These are phyloP conservation scores for Diospyros lotus DNA, from an alignment of 148 eudicot genomes.

Conservation along the genomic window DNA sequence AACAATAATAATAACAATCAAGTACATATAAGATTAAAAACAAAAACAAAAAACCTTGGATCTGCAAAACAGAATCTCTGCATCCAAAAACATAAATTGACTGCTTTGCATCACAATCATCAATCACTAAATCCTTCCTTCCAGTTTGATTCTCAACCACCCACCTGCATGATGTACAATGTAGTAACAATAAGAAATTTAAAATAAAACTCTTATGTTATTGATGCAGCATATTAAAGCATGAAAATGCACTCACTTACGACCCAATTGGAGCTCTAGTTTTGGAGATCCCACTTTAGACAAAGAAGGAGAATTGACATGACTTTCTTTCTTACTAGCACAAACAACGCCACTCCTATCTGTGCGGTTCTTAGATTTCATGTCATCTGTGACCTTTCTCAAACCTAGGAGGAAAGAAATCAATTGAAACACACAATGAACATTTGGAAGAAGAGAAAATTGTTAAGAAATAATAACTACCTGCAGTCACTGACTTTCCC, in stretches of 20 bases:
- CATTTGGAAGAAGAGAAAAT: background rate
- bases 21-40: background rate
- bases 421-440: conserved; percentile 8
- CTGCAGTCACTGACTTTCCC: conserved; percentile 52
- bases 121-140: conserved; percentile 63
- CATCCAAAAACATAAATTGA: conserved; percentile 87
- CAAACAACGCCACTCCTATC: conserved; percentile 75
- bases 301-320: conserved; percentile 40
- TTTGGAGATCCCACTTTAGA: conserved; percentile 83
- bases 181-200: background rate
- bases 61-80: conserved; percentile 81
- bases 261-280: conserved; percentile 97
- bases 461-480: conserved; percentile 24
- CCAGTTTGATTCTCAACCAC: conserved; percentile 90
- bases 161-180: conserved; percentile 53
- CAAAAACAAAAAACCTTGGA: conserved; percentile 53
- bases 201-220: background rate
- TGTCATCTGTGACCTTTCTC: conserved; percentile 83
- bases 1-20: background rate
- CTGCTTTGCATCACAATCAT: conserved; percentile 88
- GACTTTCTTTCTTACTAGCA: conserved; percentile 55
- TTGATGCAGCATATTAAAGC: background rate
- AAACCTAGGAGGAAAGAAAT: conserved; percentile 48
- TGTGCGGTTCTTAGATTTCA: conserved; percentile 88
- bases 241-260: conserved; percentile 61